These are phyloP conservation scores for Coffea canephora DNA, from an alignment of 257 asterid species.

Conservation along the genomic window DNA sequence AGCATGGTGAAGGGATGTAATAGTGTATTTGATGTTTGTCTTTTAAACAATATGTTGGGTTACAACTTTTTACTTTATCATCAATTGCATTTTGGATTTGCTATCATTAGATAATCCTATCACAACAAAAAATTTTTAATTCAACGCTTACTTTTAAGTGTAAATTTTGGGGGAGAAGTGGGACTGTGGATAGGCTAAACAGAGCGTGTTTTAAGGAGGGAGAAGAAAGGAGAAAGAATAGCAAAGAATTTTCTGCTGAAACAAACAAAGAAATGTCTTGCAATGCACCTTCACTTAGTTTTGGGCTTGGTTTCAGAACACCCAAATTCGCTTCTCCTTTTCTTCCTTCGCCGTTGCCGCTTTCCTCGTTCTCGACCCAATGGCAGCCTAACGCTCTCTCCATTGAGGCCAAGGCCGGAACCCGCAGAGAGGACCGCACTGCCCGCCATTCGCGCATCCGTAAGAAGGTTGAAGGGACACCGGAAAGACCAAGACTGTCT, in stretches of 20 bases:
- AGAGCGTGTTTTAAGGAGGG: neutral
- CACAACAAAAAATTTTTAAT: no score
- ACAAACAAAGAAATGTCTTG: slow-evolving; percentile 4
- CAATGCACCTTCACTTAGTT: slow-evolving; percentile 35
- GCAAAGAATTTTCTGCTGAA: neutral
- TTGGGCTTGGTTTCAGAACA: neutral
- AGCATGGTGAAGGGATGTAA: no score
- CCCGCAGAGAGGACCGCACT: slow-evolving; percentile 61
- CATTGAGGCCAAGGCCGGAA: slow-evolving; percentile 50
- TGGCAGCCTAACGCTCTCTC: slow-evolving; percentile 33
- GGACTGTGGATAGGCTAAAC: neutral
- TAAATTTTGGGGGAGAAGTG: neutral
- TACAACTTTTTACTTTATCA: no score
- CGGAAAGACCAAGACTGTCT: slow-evolving; percentile 86
- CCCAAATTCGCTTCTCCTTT: slow-evolving; percentile 23
- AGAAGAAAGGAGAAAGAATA: neutral
- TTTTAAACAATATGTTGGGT: no score
- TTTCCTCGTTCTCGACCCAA: slow-evolving; percentile 14
- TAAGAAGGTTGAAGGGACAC: slow-evolving; percentile 93
- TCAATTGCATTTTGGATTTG: no score
- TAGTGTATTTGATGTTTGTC: no score
- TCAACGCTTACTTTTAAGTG: no score
- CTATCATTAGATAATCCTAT: no score
- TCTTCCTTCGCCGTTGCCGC: slow-evolving; percentile 28
- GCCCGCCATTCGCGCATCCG: slow-evolving; percentile 87